Conservation (phyloP, 495 filamentous ascomycete species). For the Annulohypoxylon nitens region DNA sequence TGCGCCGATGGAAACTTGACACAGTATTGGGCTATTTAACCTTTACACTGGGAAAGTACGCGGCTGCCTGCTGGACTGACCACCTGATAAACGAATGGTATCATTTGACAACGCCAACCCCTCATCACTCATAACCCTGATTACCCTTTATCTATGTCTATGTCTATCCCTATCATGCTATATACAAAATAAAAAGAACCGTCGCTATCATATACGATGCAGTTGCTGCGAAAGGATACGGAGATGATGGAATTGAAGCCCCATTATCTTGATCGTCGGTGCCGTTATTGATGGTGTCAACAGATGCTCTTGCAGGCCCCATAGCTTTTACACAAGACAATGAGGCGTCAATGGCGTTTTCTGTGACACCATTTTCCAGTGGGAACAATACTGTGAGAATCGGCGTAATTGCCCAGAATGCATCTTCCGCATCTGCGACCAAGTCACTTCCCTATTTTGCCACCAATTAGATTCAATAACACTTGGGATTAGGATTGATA, state of each 20-base stretch:
- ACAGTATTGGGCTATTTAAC: neutral
- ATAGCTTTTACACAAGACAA: constrained; percentile 43
- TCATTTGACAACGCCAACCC: constrained; percentile 14
- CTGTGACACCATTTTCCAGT: constrained; percentile 17
- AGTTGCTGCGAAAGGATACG: constrained; percentile 3
- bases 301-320: constrained; percentile 39
- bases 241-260: constrained; percentile 13
- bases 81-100: neutral
- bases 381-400: constrained; percentile 46
- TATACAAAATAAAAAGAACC: constrained; percentile 15
- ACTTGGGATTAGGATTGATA: too few relatives aligned
- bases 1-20: neutral
- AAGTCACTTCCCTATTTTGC: constrained; percentile 19
- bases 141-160: neutral
- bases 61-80: neutral
- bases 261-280: constrained; percentile 20
- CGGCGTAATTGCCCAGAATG: constrained; percentile 38
- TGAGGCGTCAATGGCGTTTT: constrained; percentile 32
- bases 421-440: constrained; percentile 17
- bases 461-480: constrained; percentile 19
- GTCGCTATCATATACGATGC: neutral
- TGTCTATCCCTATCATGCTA: neutral
- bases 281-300: constrained; percentile 32
- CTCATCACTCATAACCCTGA: neutral
- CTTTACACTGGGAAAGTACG: neutral